Conservation (phyloP, 2,329 filamentous ascomycete species). For the Peltaster fructicola region DNA sequence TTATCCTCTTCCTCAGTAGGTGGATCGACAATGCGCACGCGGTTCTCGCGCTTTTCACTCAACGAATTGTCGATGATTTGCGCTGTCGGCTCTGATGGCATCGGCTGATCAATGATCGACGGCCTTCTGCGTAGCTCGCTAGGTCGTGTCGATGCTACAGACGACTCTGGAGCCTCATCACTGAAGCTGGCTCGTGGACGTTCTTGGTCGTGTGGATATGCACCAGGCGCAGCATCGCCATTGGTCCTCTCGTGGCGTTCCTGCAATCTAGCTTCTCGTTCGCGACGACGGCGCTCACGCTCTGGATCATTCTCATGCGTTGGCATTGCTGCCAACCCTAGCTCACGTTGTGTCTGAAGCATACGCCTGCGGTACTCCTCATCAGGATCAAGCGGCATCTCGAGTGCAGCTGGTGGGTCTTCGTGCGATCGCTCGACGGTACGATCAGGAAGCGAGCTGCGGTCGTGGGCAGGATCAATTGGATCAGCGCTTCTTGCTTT, state of each 20-base stretch:
- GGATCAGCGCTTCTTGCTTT: too few species aligned
- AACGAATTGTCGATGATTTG: conserved; percentile 19
- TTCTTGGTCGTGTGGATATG: conserved; percentile 2
- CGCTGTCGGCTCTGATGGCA: conserved; percentile 8
- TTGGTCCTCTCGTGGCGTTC: conserved; percentile 10
- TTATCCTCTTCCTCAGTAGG: conserved; percentile 45
- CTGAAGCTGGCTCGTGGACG: conserved; percentile 4
- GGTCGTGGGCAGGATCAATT: conserved; percentile 6
- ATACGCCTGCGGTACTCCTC: conserved; percentile 34
- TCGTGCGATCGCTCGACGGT: conserved; percentile 10
- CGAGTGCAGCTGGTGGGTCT: conserved; percentile 4
- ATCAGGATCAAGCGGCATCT: conserved; percentile 25
- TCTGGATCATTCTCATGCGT: conserved; percentile 15
- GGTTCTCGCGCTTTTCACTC: conserved; percentile 19
- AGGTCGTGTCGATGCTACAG: conserved; percentile 4
- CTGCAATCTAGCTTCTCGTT: conserved; percentile 16
- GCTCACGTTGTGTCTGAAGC: conserved; percentile 28
- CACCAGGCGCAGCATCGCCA: conserved; percentile 1
- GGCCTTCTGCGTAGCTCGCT: conserved; percentile 11
- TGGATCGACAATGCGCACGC: conserved; percentile 49
- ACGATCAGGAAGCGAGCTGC: conserved; percentile 5
- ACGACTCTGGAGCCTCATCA: conserved; percentile 3
- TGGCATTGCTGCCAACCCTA: conserved; percentile 17
- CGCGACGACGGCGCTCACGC: conserved; percentile 15
- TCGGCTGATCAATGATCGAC: conserved; percentile 16